phyloP scores from a whole-genome alignment of 192 early-diverging fungal species.

The Phlyctochytrium arcticum region DNA sequence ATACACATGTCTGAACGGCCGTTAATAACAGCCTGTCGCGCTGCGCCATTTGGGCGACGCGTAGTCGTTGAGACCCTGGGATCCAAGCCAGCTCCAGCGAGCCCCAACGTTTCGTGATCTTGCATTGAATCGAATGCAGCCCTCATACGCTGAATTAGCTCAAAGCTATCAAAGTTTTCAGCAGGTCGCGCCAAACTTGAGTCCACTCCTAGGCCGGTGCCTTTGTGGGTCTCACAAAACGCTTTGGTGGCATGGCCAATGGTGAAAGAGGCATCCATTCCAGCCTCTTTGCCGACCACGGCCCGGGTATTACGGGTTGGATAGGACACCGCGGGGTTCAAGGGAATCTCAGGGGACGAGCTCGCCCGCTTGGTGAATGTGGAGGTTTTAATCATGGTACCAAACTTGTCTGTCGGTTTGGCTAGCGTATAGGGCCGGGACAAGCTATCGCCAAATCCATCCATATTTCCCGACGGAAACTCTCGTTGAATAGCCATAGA shows the following conservation, averaged over 20 bases:
- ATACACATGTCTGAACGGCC: too few species aligned
- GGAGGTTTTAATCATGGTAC: too few species aligned
- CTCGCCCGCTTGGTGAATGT: too few species aligned
- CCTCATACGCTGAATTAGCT: constrained; percentile 16
- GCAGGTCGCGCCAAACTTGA: neutral
- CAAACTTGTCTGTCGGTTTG: too few species aligned
- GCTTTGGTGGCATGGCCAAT: neutral
- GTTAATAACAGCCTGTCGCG: too few species aligned
- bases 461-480: neutral
- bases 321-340: neutral
- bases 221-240: neutral
- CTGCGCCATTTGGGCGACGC: too few species aligned
- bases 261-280: neutral
- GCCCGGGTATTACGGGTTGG: neutral
- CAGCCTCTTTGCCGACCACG: neutral
- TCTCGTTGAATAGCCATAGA: neutral
- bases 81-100: too few species aligned
- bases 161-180: constrained; percentile 6
- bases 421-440: too few species aligned
- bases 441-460: neutral
- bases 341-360: neutral
- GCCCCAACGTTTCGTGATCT: too few species aligned
- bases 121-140: constrained; percentile 1
- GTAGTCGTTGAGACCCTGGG: too few species aligned
- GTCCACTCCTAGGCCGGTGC: too few species aligned